A percentile compares a stretch with the other conserved stretches of the same genome.
phyloP scores from a whole-genome alignment of 2,329 filamentous ascomycete species.

The Aspergillus uvarum region DNA sequence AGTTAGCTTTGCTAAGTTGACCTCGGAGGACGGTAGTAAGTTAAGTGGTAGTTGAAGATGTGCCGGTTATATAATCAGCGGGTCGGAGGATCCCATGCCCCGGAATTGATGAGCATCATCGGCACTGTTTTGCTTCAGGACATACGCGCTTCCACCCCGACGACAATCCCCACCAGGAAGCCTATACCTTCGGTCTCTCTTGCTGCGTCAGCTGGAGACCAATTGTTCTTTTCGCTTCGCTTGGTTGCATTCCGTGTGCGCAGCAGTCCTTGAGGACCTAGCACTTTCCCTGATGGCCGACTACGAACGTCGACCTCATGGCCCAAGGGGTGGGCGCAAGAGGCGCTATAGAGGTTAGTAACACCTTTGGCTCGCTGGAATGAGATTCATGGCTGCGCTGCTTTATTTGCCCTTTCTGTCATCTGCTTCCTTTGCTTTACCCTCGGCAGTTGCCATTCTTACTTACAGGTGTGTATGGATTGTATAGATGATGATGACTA shows the following conservation, averaged over 20 bases:
- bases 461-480: constrained; percentile 1
- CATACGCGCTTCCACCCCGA: constrained; percentile 12
- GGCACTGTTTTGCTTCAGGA: constrained; percentile 19
- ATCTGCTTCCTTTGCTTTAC: not conserved
- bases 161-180: constrained; percentile 4
- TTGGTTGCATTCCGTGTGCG: not conserved
- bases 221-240: not conserved
- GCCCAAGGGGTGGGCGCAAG: constrained; percentile 62
- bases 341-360: constrained; percentile 71
- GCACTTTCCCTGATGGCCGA: constrained; percentile 49
- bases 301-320: constrained; percentile 56
- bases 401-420: not conserved
- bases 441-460: not conserved
- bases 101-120: constrained; percentile 6
- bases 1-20: too few species aligned
- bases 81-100: constrained; percentile 21
- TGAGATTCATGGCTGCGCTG: not conserved
- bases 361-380: constrained; percentile 1
- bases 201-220: not conserved
- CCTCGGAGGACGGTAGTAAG: too few species aligned
- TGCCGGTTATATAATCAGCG: constrained; percentile 21
- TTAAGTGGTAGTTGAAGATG: not conserved
- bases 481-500: constrained; percentile 71
- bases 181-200: constrained; percentile 7
- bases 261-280: not conserved